Percentiles rank a stretch among this genome's conserved stretches.
phyloP scores from a whole-genome alignment of 1,139 yeast species.

The Scheffersomyces illinoinensis region DNA sequence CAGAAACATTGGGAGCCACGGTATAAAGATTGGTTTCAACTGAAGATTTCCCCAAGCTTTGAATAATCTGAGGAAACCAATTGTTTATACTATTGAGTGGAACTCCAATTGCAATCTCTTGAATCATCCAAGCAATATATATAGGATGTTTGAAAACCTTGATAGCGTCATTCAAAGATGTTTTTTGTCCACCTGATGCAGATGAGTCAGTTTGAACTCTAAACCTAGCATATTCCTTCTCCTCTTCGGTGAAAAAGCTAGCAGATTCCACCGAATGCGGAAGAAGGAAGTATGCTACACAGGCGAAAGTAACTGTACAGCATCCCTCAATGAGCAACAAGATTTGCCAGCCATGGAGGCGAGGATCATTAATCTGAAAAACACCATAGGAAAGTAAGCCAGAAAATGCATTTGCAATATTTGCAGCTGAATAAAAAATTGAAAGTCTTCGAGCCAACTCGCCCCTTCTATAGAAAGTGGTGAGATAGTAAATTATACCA shows the following conservation, averaged over 20 bases:
- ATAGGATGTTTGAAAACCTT: constrained; percentile 31
- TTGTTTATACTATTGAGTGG: constrained; percentile 49
- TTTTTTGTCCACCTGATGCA: constrained; percentile 19
- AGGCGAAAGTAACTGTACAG: constrained; percentile 18
- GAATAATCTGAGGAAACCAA: constrained; percentile 44
- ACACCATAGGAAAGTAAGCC: constrained; percentile 21
- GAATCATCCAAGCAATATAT: constrained; percentile 30
- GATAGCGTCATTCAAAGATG: constrained; percentile 25
- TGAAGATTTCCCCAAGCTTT: constrained; percentile 26
- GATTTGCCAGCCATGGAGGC: constrained; percentile 23
- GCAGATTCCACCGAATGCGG: constrained; percentile 29
- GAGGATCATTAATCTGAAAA: constrained; percentile 19
- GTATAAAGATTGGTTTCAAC: constrained; percentile 30
- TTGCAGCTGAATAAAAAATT: constrained; percentile 21
- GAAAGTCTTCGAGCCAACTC: constrained; percentile 22
- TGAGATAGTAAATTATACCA: constrained; percentile 20
- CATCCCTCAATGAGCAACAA: constrained; percentile 23
- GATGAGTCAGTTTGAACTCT: constrained; percentile 29
- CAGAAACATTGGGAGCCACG: constrained; percentile 34
- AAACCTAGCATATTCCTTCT: constrained; percentile 24
- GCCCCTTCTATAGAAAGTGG: constrained; percentile 21
- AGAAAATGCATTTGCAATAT: constrained; percentile 22
- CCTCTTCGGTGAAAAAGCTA: constrained; percentile 24
- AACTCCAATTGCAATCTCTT: constrained; percentile 48
- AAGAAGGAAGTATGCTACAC: constrained; percentile 14